Evolutionary conservation across 257 asterid genomes (phyloP).

Genomic region (Dorcoceras hygrometricum): DNA sequence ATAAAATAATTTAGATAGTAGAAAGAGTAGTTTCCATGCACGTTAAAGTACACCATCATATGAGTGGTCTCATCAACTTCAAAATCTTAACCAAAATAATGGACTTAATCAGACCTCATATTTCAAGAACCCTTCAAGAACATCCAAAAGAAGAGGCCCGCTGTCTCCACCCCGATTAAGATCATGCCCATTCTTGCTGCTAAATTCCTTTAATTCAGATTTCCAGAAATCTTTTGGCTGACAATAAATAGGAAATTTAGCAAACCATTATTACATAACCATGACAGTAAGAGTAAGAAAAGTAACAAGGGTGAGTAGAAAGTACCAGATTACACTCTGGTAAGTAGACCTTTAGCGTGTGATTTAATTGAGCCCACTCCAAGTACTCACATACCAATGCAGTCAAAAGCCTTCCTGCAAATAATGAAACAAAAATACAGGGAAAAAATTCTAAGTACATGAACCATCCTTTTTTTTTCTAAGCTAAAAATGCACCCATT

Average conservation of each 20-base stretch:
- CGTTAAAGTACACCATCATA: conserved; percentile 9
- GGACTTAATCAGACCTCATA: conserved; percentile 66
- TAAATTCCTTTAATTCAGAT: conserved; percentile 83
- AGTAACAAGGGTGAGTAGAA: conserved; percentile 13
- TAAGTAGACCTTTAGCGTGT: conserved; percentile 75
- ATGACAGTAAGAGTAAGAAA: conserved; percentile 1
- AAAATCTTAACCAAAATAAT: neutral
- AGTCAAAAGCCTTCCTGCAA: conserved; percentile 79
- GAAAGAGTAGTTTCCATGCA: neutral
- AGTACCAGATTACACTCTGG: conserved; percentile 89
- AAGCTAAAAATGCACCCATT: neutral
- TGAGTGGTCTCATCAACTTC: conserved; percentile 5
- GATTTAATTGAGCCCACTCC: conserved; percentile 93
- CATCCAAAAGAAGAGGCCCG: conserved; percentile 95
- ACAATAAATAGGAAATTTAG: conserved; percentile 24
- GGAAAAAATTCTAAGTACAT: neutral
- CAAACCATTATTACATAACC: conserved; percentile 8
- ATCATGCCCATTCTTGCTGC: conserved; percentile 92
- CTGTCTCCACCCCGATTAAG: conserved; percentile 85
- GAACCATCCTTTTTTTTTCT: neutral
- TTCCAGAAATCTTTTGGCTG: conserved; percentile 94
- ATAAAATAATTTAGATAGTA: neutral
- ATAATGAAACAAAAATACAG: conserved; percentile 16
- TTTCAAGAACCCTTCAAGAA: conserved; percentile 97
- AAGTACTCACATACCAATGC: conserved; percentile 84